Evolutionary conservation across 495 filamentous ascomycete species (phyloP).

Genomic region (Bathelium albidoporum): DNA sequence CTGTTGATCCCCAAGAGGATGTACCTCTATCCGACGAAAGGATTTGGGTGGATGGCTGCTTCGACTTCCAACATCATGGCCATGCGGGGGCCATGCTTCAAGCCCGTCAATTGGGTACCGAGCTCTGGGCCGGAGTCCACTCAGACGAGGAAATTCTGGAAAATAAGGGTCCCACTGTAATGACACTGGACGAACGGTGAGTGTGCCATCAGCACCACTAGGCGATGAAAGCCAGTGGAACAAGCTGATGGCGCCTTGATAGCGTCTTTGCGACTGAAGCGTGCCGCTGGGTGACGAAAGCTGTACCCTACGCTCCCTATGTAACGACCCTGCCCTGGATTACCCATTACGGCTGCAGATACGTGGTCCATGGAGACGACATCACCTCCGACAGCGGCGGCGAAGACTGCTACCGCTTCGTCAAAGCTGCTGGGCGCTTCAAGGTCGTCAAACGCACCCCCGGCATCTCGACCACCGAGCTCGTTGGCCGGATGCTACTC

Average conservation of each 20-base stretch:
- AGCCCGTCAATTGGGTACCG: constrained; percentile 72
- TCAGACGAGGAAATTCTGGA: constrained; percentile 88
- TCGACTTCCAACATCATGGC: constrained; percentile 97
- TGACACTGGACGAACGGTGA: constrained; percentile 82
- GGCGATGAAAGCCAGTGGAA: neutral
- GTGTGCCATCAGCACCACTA: constrained; percentile 7
- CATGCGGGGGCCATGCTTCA: constrained; percentile 97
- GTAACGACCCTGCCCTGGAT: constrained; percentile 92
- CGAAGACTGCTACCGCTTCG: constrained; percentile 93
- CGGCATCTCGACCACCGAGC: constrained; percentile 90
- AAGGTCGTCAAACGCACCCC: constrained; percentile 93
- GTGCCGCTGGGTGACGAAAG: constrained; percentile 83
- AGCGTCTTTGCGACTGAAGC: constrained; percentile 78
- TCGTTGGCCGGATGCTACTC: constrained; percentile 92
- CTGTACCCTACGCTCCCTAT: constrained; percentile 81
- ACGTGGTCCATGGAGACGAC: constrained; percentile 87
- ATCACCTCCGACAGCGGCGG: constrained; percentile 77
- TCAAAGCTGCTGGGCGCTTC: constrained; percentile 85
- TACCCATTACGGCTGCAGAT: constrained; percentile 82
- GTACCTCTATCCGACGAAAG: constrained; percentile 53
- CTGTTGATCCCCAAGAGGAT: constrained; percentile 56
- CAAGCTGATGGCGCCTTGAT: constrained; percentile 5
- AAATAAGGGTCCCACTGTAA: constrained; percentile 97
- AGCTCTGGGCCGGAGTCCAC: constrained; percentile 85
- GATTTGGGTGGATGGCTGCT: constrained; percentile 97